phyloP scores from a whole-genome alignment of 2,329 filamentous ascomycete species.

The Berkeleyomyces rouxiae region DNA sequence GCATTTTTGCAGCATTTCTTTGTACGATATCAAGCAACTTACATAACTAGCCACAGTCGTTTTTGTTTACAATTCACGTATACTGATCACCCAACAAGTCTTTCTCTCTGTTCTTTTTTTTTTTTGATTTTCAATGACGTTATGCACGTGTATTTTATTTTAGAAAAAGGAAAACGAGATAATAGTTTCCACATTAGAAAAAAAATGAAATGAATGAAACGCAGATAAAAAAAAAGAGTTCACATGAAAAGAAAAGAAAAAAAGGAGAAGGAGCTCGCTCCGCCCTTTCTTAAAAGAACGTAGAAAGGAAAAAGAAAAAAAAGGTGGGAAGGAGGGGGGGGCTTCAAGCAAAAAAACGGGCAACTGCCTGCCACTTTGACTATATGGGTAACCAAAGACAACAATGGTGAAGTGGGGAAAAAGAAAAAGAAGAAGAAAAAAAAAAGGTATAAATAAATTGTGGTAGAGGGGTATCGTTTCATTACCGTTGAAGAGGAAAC shows the following conservation, averaged over 20 bases:
- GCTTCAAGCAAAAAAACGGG: not conserved
- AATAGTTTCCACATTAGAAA: not conserved
- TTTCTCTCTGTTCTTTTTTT: no score
- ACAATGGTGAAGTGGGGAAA: not conserved
- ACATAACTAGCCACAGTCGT: not conserved
- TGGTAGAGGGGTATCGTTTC: slow-evolving; percentile 2
- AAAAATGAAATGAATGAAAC: not conserved
- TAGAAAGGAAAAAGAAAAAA: no score
- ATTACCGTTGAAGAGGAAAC: slow-evolving; percentile 1
- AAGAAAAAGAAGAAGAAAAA: not conserved
- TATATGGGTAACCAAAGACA: no score
- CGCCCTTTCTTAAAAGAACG: not conserved
- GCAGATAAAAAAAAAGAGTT: not conserved
- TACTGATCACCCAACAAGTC: no score
- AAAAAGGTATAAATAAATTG: not conserved
- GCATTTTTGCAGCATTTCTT: not conserved
- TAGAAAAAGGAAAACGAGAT: not conserved
- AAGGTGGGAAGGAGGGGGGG: no score
- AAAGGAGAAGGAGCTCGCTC: not conserved
- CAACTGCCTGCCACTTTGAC: no score
- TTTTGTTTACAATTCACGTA: not conserved
- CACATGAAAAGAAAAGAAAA: not conserved
- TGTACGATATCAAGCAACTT: not conserved
- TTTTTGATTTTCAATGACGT: not conserved
- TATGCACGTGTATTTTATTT: not conserved